Conservation (phyloP, 495 filamentous ascomycete species). For the Aspergillus diversus region DNA sequence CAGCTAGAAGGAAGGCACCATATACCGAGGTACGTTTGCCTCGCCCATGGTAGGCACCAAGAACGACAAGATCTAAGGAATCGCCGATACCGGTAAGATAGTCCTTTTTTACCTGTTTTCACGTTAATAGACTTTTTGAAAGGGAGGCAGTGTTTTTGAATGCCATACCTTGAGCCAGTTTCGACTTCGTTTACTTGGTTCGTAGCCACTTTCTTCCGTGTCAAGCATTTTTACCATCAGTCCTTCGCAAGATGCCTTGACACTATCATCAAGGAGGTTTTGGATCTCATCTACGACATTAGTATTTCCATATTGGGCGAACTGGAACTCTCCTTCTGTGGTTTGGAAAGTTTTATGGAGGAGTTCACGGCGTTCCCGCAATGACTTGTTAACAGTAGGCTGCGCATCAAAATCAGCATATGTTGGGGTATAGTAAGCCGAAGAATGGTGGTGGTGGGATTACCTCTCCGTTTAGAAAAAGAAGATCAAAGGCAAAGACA, state of each 20-base stretch:
- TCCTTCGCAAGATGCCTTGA: conserved; percentile 94
- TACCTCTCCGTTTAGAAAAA: conserved; percentile 92
- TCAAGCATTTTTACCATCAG: conserved; percentile 99
- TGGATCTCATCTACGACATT: conserved; percentile 92
- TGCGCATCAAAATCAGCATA: conserved; percentile 29
- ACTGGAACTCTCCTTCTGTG: conserved; percentile 87
- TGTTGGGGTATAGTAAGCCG: conserved; percentile 1
- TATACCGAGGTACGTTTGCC: conserved; percentile 95
- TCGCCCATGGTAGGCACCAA: conserved; percentile 91
- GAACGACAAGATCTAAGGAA: conserved; percentile 93
- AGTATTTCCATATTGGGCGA: conserved; percentile 87
- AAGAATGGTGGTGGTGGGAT: conserved; percentile 13
- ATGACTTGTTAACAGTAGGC: conserved; percentile 81
- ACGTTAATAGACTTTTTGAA: not conserved
- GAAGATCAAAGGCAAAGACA: conserved; percentile 94
- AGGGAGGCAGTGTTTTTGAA: not conserved
- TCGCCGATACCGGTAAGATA: conserved; percentile 92
- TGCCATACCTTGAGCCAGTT: conserved; percentile 91
- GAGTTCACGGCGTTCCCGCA: conserved; percentile 81
- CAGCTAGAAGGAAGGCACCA: conserved; percentile 92
- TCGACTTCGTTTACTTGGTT: conserved; percentile 90
- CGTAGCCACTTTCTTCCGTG: conserved; percentile 86
- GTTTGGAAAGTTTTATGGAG: conserved; percentile 73
- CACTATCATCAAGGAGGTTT: conserved; percentile 83
- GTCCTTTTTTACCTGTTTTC: conserved; percentile 84